These are phyloP conservation scores for Paraconiothyrium sp. DNA, from an alignment of 2,329 filamentous ascomycete genomes.

Conservation along the genomic window DNA sequence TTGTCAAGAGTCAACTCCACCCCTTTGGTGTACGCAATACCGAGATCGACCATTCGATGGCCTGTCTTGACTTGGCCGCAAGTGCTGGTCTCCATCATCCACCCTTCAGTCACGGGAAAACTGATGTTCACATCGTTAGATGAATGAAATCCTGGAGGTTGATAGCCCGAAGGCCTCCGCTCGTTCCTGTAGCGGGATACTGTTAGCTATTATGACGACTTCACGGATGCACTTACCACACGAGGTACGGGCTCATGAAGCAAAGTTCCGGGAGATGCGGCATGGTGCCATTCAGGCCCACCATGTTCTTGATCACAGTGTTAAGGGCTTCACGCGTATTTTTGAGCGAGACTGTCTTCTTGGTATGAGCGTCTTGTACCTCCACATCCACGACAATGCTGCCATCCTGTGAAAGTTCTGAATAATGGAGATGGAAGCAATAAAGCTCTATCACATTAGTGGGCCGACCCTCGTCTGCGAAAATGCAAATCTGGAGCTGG, in stretches of 20 bases:
- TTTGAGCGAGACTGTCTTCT: slow-evolving; percentile 4
- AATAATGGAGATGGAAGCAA: slow-evolving; percentile 14
- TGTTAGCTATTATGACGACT: background rate
- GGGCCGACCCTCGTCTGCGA: background rate
- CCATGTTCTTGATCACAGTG: slow-evolving; percentile 14
- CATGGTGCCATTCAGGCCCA: slow-evolving; percentile 7
- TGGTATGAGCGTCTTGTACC: slow-evolving; percentile 2
- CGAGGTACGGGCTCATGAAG: slow-evolving; percentile 7
- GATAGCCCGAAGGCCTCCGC: slow-evolving; percentile 10
- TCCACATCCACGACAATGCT: background rate
- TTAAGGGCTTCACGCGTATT: slow-evolving; percentile 15
- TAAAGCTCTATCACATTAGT: slow-evolving; percentile 13
- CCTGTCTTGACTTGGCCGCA: slow-evolving; percentile 49
- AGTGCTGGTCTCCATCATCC: slow-evolving; percentile 44
- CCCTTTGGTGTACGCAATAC: slow-evolving; percentile 37
- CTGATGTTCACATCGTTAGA: slow-evolving; percentile 33
- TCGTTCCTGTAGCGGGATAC: slow-evolving; percentile 2
- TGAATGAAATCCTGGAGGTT: slow-evolving; percentile 7
- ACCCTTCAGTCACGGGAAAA: slow-evolving; percentile 48
- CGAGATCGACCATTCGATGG: slow-evolving; percentile 45
- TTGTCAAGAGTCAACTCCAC: background rate
- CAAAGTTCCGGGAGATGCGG: slow-evolving; percentile 13
- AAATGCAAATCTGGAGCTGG: slow-evolving; percentile 9
- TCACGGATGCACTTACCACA: background rate
- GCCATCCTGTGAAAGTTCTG: background rate